Conservation (phyloP, 2,329 filamentous ascomycete genomes). For the Mollisiaceae sp. region DNA sequence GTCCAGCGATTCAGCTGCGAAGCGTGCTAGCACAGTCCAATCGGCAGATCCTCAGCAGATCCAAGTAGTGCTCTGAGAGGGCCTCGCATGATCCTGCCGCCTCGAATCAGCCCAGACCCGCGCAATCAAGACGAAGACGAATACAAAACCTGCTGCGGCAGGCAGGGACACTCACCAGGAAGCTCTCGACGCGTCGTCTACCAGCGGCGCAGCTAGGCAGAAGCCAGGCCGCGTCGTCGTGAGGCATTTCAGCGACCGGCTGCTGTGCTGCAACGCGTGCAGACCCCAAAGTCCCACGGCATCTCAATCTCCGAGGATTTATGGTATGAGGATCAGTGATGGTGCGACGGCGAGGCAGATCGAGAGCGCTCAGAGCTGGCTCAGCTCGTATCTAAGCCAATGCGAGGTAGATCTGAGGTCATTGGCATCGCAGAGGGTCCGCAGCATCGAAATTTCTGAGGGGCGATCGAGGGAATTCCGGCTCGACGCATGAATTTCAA, state of each 20-base stretch:
- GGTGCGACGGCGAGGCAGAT: slow-evolving; percentile 27
- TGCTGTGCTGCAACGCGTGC: slow-evolving; percentile 16
- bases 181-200: slow-evolving; percentile 21
- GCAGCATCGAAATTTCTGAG: slow-evolving; percentile 24
- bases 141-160: slow-evolving; percentile 23
- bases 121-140: slow-evolving; percentile 25
- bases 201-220: slow-evolving; percentile 21
- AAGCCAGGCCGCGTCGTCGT: slow-evolving; percentile 25
- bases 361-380: slow-evolving; percentile 17
- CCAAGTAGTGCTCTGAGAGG: slow-evolving; percentile 6
- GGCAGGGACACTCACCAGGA: slow-evolving; percentile 19
- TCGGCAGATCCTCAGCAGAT: slow-evolving; percentile 11
- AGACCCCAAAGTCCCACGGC: slow-evolving; percentile 4
- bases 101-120: slow-evolving; percentile 25
- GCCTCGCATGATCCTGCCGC: slow-evolving; percentile 19
- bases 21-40: slow-evolving; percentile 7
- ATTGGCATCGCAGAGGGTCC: slow-evolving; percentile 23
- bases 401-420: slow-evolving; percentile 16
- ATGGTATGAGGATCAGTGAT: slow-evolving; percentile 21
- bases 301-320: slow-evolving; percentile 13
- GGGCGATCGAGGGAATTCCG: slow-evolving; percentile 27
- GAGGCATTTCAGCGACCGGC: slow-evolving; percentile 24
- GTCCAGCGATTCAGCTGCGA: slow-evolving; percentile 21
- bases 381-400: slow-evolving; percentile 29
- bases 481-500: slow-evolving; percentile 24